These are phyloP conservation scores for Wallemia hederae DNA, from an alignment of 1,284 basidiomycete genomes.

Conservation along the genomic window DNA sequence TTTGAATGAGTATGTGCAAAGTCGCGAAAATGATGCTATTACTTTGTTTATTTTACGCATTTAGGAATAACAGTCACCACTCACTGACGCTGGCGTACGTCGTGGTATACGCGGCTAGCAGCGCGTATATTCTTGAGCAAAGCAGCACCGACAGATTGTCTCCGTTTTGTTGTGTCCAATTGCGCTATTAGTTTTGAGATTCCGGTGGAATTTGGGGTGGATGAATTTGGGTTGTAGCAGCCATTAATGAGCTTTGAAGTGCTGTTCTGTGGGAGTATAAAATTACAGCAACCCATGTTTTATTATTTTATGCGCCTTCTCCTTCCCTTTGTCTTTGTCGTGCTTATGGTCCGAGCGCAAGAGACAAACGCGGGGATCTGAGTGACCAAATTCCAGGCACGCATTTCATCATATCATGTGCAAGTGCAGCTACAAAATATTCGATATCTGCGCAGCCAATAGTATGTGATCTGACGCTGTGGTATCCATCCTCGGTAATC, in stretches of 20 bases:
- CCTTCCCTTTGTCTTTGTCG: too few relatives aligned
- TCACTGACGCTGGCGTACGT: not conserved
- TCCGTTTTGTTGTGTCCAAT: not conserved
- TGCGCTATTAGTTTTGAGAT: not conserved
- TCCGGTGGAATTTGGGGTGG: not conserved
- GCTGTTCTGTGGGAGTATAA: not conserved
- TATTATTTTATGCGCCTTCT: too few relatives aligned
- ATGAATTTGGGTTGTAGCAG: not conserved
- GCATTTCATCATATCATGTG: too few relatives aligned
- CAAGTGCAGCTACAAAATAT: not conserved
- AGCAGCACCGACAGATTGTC: not conserved
- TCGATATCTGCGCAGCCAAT: not conserved
- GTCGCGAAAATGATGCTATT: not conserved
- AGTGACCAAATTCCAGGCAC: too few relatives aligned
- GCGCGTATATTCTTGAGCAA: not conserved
- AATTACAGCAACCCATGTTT: not conserved
- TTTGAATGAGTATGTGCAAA: not conserved
- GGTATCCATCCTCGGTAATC: not conserved
- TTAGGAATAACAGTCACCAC: not conserved
- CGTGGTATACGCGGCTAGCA: not conserved
- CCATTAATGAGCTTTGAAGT: not conserved
- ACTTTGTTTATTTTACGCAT: not conserved
- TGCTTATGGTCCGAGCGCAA: too few relatives aligned
- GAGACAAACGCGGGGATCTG: too few relatives aligned
- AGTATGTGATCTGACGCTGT: not conserved